Evolutionary conservation across 768 basidiomycete genomes (phyloP), one percentile per base, ranked within the genome.

Genomic region (Boletus patriciae): DNA sequence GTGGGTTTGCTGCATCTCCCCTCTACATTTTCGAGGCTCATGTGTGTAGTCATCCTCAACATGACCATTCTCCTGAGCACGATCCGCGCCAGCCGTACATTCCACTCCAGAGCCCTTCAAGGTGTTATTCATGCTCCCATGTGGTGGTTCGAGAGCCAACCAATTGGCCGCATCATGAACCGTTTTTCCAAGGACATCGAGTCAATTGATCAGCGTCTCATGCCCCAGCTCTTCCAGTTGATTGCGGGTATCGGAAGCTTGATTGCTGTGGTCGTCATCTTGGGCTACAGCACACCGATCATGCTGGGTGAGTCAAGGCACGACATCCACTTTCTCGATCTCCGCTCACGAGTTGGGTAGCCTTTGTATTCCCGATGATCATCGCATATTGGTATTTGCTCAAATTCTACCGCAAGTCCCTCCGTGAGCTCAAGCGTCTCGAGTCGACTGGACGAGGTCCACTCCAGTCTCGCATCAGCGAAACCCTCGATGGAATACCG

Each of bases 381-480:
- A 18, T 77, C 27, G 37, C 76, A 41, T 80, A 81, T 65, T 73
- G 62, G 56, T 71, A 76, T 62, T 73, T 74, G 34, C 78, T 79
- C 16, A 64, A 55, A 5, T 81, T 78, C 73, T 81, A 82, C 68
- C 77, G 80, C 58, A 68, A 70, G n/a, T 73, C 73, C 12, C 75
- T 79, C 0, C 72, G 80, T 19, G 78, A 80, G 62, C 74, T 82
- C 67, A 82, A 83, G 66, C 62, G 64, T 42, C 45, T 67, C 61
- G 80, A 82, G 60, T 75, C 77, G 40, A 69, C 74, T 42, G 73
- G 80, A 6, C 78, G 79, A 13, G 77, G 77, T 8, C 73, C 76
- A 3, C 76, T 83, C 19, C 82, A 83, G 56, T 75, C 79, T 3
- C 78, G 78, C 52, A 82, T 82, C 68, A 76, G 74, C 42, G 82